Evolutionary conservation across 805 yeast genomes (phyloP), one percentile per base, ranked within the genome.

Genomic region (Kuraishia piskuri): DNA sequence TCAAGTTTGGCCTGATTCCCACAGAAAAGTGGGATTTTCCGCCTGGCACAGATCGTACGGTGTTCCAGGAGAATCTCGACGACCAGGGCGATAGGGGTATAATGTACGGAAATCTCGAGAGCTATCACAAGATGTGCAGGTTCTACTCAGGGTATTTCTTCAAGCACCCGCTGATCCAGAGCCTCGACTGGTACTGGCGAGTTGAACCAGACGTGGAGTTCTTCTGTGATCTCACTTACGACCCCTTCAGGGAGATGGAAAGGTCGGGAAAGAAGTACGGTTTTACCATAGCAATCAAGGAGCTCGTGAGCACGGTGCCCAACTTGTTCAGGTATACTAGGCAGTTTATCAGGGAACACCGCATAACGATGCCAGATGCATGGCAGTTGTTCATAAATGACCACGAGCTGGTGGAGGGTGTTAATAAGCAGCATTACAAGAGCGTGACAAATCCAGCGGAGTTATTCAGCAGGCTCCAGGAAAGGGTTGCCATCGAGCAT

Each of bases 91-190:
- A 91, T 68, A 69, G 90, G 40, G 83, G 82, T 1, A 83, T 92
- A 55, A 77, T 88, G 79, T 91, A 94, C 66, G 98, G 97, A 0
- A 83, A 81, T 55, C 68, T 83, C 74, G 84, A 78, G 51, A 81
- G 92, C 5, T 94, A 92, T 64, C 97, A 92, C 67, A 86, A 87
- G 63, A 92, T 92, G 98, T 92, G 98, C 66, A 77, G 97, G n/a
- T 91, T 84, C 65, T 89, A 88, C 64, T 82, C 95, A 0, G 96
- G 96, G 1, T 74, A 75, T 54, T 92, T 92, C 63, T 89, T 80
- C 70, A 80, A 84, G 55, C 97, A 92, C 66, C 87, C 86, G 5
- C 64, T 88, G 57, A 84, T 92, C 47, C 68, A 68, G 51, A 77
- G 82, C 55, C 76, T 82, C 53, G 90, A 90, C 56, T 92, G 96